phyloP scores from a whole-genome alignment of 257 asterid species.

The Rehmannia glutinosa region DNA sequence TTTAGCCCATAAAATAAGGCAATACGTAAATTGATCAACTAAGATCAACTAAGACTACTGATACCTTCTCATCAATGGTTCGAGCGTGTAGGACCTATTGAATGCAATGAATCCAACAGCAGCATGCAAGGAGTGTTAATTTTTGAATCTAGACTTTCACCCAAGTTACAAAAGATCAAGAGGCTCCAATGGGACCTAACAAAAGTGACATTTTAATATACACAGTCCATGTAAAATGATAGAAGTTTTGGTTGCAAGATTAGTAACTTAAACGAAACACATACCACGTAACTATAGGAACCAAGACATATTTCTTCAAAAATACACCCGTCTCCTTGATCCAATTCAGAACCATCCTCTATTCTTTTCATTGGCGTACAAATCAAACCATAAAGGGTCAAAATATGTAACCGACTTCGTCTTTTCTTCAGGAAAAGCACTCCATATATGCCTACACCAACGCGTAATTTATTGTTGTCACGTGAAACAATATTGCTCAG shows the following conservation, averaged over 20 bases:
- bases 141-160: constrained; percentile 31
- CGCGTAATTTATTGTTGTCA: neutral
- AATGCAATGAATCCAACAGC: constrained; percentile 61
- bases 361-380: constrained; percentile 19
- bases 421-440: constrained; percentile 39
- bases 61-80: constrained; percentile 54
- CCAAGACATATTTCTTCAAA: constrained; percentile 49
- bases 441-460: constrained; percentile 51
- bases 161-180: constrained; percentile 62
- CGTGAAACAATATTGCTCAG: neutral
- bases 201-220: constrained; percentile 9
- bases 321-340: constrained; percentile 42
- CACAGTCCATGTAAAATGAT: neutral
- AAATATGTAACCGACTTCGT: constrained; percentile 33
- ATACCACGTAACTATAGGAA: constrained; percentile 72
- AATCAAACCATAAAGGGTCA: constrained; percentile 52
- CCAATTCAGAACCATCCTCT: constrained; percentile 48
- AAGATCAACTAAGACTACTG: neutral
- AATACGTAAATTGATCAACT: too few species aligned
- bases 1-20: too few species aligned
- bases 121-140: constrained; percentile 50
- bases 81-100: constrained; percentile 38
- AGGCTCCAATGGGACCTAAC: constrained; percentile 80
- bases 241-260: neutral
- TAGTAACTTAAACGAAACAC: constrained; percentile 15